Percentiles rank a stretch among this genome's conserved stretches.
phyloP scores from a whole-genome alignment of 2,329 filamentous ascomycete species.

The Monosporascus sp. region DNA sequence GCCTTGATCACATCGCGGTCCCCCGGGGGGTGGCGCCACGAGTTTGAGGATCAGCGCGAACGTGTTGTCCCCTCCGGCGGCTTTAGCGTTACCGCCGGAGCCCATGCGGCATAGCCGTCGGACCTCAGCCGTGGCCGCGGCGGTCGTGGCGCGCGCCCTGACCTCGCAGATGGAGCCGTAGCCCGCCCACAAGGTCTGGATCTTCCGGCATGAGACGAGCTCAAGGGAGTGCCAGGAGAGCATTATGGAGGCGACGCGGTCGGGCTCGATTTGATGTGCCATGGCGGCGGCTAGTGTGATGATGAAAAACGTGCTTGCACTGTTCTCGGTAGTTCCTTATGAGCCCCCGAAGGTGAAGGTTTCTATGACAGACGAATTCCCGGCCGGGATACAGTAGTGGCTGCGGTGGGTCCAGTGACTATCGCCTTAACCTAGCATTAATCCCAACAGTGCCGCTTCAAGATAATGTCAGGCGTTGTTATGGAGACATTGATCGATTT shows the following conservation, averaged over 20 bases:
- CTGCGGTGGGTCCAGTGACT: no score
- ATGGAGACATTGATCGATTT: no score
- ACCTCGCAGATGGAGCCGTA: constrained; percentile 53
- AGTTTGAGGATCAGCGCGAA: constrained; percentile 52
- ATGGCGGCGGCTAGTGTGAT: background rate
- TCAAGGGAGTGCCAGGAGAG: constrained; percentile 34
- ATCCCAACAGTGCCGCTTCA: no score
- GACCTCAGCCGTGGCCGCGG: constrained; percentile 8
- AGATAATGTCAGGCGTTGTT: no score
- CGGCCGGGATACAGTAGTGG: no score
- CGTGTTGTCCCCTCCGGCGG: constrained; percentile 3
- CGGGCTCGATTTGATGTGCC: constrained; percentile 14
- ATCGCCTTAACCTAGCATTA: no score
- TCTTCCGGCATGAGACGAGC: constrained; percentile 30
- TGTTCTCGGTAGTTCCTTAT: no score
- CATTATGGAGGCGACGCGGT: constrained; percentile 33
- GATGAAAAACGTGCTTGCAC: no score
- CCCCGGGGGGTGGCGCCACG: constrained; percentile 44
- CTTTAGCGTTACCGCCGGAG: background rate
- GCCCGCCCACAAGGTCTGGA: constrained; percentile 45
- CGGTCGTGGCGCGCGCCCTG: constrained; percentile 31
- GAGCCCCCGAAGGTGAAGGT: no score
- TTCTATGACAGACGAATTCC: no score
- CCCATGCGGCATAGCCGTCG: constrained; percentile 2
- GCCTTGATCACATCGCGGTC: constrained; percentile 1